Evolutionary conservation across 371 early-diverging fungal genomes (phyloP), one percentile per base, ranked within the genome.

Genomic region (Dentiscutata heterogama): DNA sequence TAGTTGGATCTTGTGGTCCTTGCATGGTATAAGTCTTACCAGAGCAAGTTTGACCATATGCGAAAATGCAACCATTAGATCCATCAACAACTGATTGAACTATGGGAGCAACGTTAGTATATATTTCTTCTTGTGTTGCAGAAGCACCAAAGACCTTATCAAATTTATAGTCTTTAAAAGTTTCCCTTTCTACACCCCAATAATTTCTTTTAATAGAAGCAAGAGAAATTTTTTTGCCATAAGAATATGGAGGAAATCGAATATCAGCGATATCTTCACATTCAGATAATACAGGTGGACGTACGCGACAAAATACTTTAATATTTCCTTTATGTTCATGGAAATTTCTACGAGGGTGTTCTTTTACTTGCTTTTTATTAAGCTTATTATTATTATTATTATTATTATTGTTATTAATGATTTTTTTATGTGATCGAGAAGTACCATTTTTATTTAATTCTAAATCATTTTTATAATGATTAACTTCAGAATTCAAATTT

Each of bases 11-110:
- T 35, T 88, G 86, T 39, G 84, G 83, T 7, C 95, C 96, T 84
- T 95, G 93, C 96, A 96, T 96, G 0, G 96, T 96, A 80, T 89
- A 92, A 2, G 95, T 94, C 81, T 99, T 99, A 64, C 99, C 99
- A 84, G 96, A 95, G 0, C 99, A 99, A 3, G 99, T 99, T 88
- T 99, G 99, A 0, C 99, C 99, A 87, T 99, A 99, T 14, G 99
- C 99, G 90, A 99, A 99, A 65, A 99, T 97, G 86, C 99, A 99
- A 8, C 99, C 98, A 65, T 97, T 97, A 85, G 96, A 99, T 3
- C 99, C 99, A 86, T 99, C 99, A 64, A 98, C 84, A 0, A 98
- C 98, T 2, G 97, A 96, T 85, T 98, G 98, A 3, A 99, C 95
- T 25, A 99, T 88, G 85, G 96, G 97, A 39, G 96, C 94, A 13